A percentile compares a stretch with the other conserved stretches of the same genome.
Evolutionary conservation across 192 early-diverging fungal genomes (phyloP).

Genomic region (Podila epicladia): DNA sequence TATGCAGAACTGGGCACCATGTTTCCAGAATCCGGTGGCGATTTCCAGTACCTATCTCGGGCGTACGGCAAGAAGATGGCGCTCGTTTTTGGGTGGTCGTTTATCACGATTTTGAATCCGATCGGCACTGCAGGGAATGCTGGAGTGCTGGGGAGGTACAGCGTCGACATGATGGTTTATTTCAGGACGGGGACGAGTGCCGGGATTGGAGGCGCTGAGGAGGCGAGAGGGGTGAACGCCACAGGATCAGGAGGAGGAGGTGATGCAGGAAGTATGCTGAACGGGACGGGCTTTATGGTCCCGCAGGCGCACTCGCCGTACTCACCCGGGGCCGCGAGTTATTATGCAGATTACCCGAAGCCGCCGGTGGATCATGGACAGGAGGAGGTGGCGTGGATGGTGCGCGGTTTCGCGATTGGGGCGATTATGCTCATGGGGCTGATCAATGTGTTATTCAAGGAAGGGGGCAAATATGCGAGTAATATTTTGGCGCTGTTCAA

Average conservation of each 20-base stretch:
- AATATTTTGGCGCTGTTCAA: conserved; percentile 47
- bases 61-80: conserved; percentile 67
- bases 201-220: conserved; percentile 6
- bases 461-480: conserved; percentile 52
- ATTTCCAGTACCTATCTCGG: conserved; percentile 64
- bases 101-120: conserved; percentile 59
- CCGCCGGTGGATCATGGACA: neutral
- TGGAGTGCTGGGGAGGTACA: conserved; percentile 41
- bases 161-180: conserved; percentile 38
- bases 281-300: neutral
- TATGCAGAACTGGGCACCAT: conserved; percentile 54
- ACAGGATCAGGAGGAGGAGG: neutral
- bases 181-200: conserved; percentile 24
- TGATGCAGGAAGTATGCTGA: neutral
- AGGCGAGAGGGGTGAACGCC: neutral
- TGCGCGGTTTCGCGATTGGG: conserved; percentile 27
- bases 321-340: conserved; percentile 13
- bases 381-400: conserved; percentile 23
- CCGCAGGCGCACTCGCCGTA: conserved; percentile 22
- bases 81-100: conserved; percentile 66
- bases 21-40: conserved; percentile 60
- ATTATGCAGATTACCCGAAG: neutral
- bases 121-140: conserved; percentile 61
- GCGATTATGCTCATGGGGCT: conserved; percentile 35
- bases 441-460: conserved; percentile 55